Conservation (phyloP, 805 yeast genomes). For the Millerozyma acaciae region DNA sequence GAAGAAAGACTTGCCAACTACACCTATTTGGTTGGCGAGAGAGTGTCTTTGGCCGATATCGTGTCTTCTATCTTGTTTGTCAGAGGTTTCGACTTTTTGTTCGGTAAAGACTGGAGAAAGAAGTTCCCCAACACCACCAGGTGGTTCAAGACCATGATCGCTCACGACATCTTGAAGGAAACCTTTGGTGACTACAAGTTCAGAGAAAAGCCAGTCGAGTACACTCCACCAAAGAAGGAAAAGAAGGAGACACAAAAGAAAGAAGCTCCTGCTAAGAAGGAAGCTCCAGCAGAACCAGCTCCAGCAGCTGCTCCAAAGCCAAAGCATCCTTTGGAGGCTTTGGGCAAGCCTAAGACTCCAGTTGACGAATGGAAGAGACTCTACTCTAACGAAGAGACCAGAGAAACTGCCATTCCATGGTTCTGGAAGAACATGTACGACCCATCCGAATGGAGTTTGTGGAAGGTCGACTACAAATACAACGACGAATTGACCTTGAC, state of each 20-base stretch:
- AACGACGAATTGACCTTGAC: conserved; percentile 95
- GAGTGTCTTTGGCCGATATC: conserved; percentile 54
- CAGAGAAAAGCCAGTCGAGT: conserved; percentile 63
- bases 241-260: conserved; percentile 43
- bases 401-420: conserved; percentile 92
- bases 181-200: conserved; percentile 52
- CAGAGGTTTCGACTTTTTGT: conserved; percentile 56
- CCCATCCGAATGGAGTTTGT: conserved; percentile 89
- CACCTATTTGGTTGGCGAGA: conserved; percentile 71
- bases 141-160: conserved; percentile 62
- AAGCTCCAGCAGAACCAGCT: conserved; percentile 31
- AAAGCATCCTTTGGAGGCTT: conserved; percentile 85
- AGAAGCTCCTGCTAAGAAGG: conserved; percentile 30
- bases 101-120: conserved; percentile 63
- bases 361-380: conserved; percentile 94
- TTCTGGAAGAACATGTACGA: conserved; percentile 92
- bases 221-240: conserved; percentile 73
- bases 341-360: conserved; percentile 67
- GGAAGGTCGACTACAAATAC: conserved; percentile 95
- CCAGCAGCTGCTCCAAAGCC: conserved; percentile 67
- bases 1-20: conserved; percentile 56
- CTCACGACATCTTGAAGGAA: conserved; percentile 44
- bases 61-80: conserved; percentile 44
- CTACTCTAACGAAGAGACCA: conserved; percentile 96
- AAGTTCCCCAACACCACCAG: conserved; percentile 59